These are phyloP conservation scores for Lepidium aucheri DNA, from an alignment of 345 rosid species.

Conservation along the genomic window DNA sequence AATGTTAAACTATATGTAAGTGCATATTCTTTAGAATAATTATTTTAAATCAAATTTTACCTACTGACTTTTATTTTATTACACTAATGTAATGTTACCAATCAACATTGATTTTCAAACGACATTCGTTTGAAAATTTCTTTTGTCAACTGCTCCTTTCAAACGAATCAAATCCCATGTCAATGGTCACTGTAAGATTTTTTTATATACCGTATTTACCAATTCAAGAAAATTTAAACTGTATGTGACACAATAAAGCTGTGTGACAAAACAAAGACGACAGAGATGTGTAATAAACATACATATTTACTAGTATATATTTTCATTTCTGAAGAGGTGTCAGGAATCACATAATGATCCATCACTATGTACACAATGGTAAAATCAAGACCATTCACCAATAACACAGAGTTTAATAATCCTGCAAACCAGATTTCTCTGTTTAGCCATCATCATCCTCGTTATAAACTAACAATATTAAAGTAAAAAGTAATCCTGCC, in stretches of 20 bases:
- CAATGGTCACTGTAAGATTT: too few species aligned
- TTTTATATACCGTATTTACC: neutral
- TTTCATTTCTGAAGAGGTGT: constrained; percentile 9
- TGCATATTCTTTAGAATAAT: too few species aligned
- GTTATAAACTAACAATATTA: neutral
- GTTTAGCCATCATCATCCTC: constrained; percentile 20
- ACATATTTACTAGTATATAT: neutral
- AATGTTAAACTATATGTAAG: too few species aligned
- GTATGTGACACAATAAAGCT: neutral
- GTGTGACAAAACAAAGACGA: constrained; percentile 18
- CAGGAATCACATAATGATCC: constrained; percentile 37
- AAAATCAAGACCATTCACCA: constrained; percentile 15
- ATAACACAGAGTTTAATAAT: neutral
- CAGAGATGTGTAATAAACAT: constrained; percentile 14
- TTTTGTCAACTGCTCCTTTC: too few species aligned
- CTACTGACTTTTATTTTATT: too few species aligned
- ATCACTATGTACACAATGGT: constrained; percentile 31
- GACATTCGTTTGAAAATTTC: too few species aligned
- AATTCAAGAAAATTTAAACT: neutral
- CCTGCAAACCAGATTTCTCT: constrained; percentile 19
- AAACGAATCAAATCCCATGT: too few species aligned
- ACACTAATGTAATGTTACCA: too few species aligned
- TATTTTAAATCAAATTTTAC: too few species aligned
- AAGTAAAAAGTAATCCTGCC: neutral
- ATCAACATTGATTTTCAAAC: too few species aligned